phyloP scores from a whole-genome alignment of 805 yeast species.

The Kluyveromyces starmeri region DNA sequence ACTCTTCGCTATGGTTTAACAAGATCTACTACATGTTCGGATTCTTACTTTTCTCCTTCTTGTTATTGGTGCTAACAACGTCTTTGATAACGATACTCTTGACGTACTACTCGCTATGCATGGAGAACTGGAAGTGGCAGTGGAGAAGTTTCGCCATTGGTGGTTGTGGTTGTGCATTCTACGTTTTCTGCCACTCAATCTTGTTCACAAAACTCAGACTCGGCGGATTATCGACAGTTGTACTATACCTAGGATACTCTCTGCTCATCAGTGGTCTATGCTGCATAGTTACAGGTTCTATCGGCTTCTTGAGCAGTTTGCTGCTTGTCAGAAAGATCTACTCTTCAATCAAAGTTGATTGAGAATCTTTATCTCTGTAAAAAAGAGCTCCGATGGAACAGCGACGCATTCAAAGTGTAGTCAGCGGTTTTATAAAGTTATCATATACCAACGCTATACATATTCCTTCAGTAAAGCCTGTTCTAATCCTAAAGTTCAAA shows the following conservation, averaged over 20 bases:
- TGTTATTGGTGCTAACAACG: conserved; percentile 76
- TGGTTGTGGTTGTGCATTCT: conserved; percentile 80
- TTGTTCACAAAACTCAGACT: conserved; percentile 60
- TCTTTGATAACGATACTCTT: conserved; percentile 70
- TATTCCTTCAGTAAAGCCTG: too few species aligned
- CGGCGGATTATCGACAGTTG: conserved; percentile 66
- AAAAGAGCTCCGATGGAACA: too few species aligned
- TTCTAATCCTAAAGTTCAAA: too few species aligned
- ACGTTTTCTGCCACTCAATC: conserved; percentile 77
- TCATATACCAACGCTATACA: too few species aligned
- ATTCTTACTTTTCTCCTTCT: conserved; percentile 78
- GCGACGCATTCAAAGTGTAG: too few species aligned
- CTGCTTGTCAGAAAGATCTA: conserved; percentile 72
- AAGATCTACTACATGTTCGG: conserved; percentile 96
- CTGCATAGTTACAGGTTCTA: conserved; percentile 78
- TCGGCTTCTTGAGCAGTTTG: conserved; percentile 72
- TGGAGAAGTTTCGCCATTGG: conserved; percentile 92
- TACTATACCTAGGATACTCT: conserved; percentile 79
- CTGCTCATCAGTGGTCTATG: conserved; percentile 56
- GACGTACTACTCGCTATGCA: conserved; percentile 74
- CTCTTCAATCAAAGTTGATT: conserved; percentile 80
- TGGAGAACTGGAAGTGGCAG: conserved; percentile 95
- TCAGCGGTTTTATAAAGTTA: too few species aligned
- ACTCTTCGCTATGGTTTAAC: conserved; percentile 88
- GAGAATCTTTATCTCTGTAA: too few species aligned